Conservation (phyloP, 2,329 filamentous ascomycete species). For the Colletotrichum higginsianum region DNA sequence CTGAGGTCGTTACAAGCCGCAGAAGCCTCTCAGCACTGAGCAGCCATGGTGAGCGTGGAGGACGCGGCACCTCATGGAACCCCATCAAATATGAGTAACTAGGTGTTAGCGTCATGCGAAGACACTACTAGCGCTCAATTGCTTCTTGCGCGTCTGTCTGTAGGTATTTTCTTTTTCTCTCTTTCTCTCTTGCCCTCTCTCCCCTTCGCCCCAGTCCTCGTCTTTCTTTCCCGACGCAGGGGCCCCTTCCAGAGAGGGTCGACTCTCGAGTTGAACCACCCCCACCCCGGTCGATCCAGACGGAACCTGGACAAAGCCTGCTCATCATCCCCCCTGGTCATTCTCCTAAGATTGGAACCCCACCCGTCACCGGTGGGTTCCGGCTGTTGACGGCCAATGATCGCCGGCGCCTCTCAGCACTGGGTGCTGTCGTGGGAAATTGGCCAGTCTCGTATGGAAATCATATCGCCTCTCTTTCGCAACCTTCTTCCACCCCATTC, state of each 20-base stretch:
- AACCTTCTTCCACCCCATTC: not conserved
- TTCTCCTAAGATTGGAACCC: constrained; percentile 22
- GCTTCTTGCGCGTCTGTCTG: not conserved
- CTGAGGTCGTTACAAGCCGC: not conserved
- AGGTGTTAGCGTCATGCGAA: constrained; percentile 5
- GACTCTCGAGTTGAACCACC: not conserved
- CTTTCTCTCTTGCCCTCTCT: not conserved
- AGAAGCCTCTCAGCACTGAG: not conserved
- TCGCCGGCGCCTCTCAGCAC: constrained; percentile 23
- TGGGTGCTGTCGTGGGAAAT: constrained; percentile 32
- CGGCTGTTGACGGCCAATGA: constrained; percentile 24
- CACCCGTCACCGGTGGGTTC: constrained; percentile 3
- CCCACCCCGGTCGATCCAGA: not conserved
- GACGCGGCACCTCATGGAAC: not conserved
- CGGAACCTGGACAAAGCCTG: not conserved
- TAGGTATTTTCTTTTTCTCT: not conserved
- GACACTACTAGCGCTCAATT: not conserved
- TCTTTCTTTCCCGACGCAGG: constrained; percentile 10
- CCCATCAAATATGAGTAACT: not conserved
- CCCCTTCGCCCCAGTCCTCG: not conserved
- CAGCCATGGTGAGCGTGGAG: not conserved
- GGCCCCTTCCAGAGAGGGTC: constrained; percentile 3
- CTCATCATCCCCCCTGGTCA: not conserved
- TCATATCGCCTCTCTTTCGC: constrained; percentile 10
- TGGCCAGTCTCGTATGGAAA: constrained; percentile 34